Evolutionary conservation across 495 filamentous ascomycete species (phyloP).

Genomic region (Letharia lupina): DNA sequence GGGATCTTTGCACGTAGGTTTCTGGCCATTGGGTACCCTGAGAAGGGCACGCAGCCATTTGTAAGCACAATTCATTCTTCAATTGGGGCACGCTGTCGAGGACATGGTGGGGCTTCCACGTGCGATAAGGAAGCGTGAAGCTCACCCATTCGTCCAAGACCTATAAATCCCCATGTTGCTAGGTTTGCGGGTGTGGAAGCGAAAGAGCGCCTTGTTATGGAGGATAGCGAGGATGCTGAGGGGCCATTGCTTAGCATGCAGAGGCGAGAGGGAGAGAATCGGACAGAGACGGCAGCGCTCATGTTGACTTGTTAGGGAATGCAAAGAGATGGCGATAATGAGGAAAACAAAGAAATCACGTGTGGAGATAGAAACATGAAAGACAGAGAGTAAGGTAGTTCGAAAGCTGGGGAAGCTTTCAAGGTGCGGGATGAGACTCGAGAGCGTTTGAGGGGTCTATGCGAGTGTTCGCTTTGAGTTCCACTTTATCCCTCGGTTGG

Average conservation of each 20-base stretch:
- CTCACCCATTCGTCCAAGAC: conserved; percentile 81
- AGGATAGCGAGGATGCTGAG: conserved; percentile 4
- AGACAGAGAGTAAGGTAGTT: neutral
- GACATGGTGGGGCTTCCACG: conserved; percentile 11
- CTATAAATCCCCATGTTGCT: conserved; percentile 75
- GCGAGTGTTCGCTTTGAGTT: conserved; percentile 5
- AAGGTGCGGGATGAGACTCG: neutral
- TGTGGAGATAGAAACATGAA: neutral
- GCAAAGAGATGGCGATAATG: neutral
- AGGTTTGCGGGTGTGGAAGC: conserved; percentile 17
- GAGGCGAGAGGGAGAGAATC: conserved; percentile 21
- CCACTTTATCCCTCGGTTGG: conserved; percentile 14
- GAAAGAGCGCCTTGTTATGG: conserved; percentile 22
- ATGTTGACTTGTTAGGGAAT: conserved; percentile 12
- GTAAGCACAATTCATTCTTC: conserved; percentile 21
- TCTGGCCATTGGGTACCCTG: conserved; percentile 79
- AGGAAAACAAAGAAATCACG: neutral
- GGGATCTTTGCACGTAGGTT: conserved; percentile 74
- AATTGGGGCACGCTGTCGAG: conserved; percentile 6
- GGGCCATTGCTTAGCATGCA: conserved; percentile 14
- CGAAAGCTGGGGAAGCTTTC: conserved; percentile 13
- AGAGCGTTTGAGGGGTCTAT: conserved; percentile 1
- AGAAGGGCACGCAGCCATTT: conserved; percentile 9
- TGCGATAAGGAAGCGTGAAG: conserved; percentile 16
- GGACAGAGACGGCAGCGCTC: conserved; percentile 21